Evolutionary conservation across 352 stramenopile genomes (phyloP).

Genomic region (Pilasporangium apinafurcum): DNA sequence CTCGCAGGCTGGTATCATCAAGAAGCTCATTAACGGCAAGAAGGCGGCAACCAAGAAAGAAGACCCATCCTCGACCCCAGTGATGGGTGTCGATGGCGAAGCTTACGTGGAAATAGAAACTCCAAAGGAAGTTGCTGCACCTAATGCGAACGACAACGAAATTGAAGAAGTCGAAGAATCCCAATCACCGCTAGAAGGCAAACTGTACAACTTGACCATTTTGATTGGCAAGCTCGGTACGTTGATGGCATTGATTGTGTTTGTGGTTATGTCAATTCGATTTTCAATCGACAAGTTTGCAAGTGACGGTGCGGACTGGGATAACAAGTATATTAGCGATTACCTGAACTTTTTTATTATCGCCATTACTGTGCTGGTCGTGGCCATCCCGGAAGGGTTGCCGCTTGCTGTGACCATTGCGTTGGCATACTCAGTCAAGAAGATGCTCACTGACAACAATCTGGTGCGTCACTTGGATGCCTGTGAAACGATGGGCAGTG

Average conservation of each 20-base stretch:
- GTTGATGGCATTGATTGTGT: constrained; percentile 42
- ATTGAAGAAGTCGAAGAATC: constrained; percentile 21
- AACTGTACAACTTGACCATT: constrained; percentile 49
- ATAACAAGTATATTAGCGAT: constrained; percentile 21
- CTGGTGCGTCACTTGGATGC: constrained; percentile 78
- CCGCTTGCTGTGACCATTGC: constrained; percentile 96
- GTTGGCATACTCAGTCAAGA: constrained; percentile 90
- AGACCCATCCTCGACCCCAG: too few species aligned
- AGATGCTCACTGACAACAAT: constrained; percentile 88
- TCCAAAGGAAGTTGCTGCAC: constrained; percentile 15
- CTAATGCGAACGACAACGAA: constrained; percentile 7
- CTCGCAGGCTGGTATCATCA: constrained; percentile 90
- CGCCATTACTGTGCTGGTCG: constrained; percentile 85
- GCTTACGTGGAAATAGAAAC: constrained; percentile 53
- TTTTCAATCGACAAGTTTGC: constrained; percentile 41
- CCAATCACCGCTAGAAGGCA: constrained; percentile 58
- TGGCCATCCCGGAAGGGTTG: constrained; percentile 95
- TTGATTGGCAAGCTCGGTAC: constrained; percentile 57
- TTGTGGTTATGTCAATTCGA: constrained; percentile 49
- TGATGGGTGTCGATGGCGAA: constrained; percentile 19
- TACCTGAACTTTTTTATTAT: constrained; percentile 69
- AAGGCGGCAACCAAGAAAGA: constrained; percentile 16
- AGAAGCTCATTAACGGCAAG: constrained; percentile 67
- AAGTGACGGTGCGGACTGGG: constrained; percentile 15
- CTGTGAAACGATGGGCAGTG: constrained; percentile 90